Evolutionary conservation across 768 basidiomycete species (phyloP).

Genomic region (Suillus placidus): DNA sequence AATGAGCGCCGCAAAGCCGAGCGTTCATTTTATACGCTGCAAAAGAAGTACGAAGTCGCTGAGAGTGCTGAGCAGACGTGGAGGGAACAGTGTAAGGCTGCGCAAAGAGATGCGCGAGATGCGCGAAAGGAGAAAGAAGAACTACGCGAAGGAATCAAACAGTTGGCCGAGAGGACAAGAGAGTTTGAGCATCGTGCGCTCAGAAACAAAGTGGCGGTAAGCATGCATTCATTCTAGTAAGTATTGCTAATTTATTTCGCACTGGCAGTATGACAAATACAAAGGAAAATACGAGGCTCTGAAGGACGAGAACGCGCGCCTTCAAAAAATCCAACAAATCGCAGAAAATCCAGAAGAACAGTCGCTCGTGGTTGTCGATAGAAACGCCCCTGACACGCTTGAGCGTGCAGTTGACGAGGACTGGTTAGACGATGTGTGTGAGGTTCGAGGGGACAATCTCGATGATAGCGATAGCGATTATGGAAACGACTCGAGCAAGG

Average conservation of each 20-base stretch:
- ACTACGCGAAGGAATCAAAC: not conserved
- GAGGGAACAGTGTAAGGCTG: not conserved
- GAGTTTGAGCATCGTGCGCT: constrained; percentile 26
- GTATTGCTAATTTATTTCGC: not conserved
- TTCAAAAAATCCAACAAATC: not conserved
- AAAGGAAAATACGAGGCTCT: constrained; percentile 32
- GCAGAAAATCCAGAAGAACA: constrained; percentile 26
- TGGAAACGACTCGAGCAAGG: constrained; percentile 15
- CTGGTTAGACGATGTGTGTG: constrained; percentile 34
- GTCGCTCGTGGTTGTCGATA: constrained; percentile 33
- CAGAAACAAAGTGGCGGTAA: constrained; percentile 27
- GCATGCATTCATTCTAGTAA: not conserved
- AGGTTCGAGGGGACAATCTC: constrained; percentile 30
- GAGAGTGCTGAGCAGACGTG: not conserved
- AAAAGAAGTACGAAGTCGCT: not conserved
- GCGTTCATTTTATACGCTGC: not conserved
- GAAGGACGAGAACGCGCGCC: constrained; percentile 14
- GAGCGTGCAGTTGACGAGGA: constrained; percentile 17
- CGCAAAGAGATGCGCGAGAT: not conserved
- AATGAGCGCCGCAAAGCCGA: not conserved
- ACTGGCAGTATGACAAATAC: constrained; percentile 22
- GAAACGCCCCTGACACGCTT: constrained; percentile 27
- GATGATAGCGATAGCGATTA: constrained; percentile 18
- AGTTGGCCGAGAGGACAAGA: constrained; percentile 22
- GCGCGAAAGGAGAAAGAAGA: not conserved